These are phyloP conservation scores for Claviceps africana DNA, from an alignment of 2,329 filamentous ascomycete genomes.

Conservation along the genomic window DNA sequence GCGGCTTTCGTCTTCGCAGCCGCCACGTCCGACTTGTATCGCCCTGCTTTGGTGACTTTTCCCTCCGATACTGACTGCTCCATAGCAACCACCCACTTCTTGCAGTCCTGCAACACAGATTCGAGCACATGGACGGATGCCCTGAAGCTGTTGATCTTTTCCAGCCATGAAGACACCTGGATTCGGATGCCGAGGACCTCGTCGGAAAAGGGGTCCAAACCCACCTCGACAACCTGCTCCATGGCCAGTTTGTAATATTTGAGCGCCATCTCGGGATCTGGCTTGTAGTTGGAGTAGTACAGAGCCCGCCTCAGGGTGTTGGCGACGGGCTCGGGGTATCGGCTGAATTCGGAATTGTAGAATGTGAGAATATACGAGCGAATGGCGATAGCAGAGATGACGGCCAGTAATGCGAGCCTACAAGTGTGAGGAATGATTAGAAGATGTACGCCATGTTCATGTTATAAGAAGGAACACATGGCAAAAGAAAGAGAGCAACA, in stretches of 20 bases:
- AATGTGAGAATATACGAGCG: slow-evolving; percentile 40
- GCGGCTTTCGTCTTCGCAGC: background rate
- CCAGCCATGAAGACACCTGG: slow-evolving; percentile 64
- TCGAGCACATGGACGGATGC: slow-evolving; percentile 67
- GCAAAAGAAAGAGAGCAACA: background rate
- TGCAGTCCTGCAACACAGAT: slow-evolving; percentile 56
- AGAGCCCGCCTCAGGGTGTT: slow-evolving; percentile 70
- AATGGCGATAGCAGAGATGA: slow-evolving; percentile 18
- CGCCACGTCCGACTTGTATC: slow-evolving; percentile 11
- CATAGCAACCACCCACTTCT: slow-evolving; percentile 42
- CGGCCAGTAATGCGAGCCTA: slow-evolving; percentile 17
- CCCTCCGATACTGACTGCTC: slow-evolving; percentile 36
- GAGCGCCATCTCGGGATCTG: slow-evolving; percentile 62
- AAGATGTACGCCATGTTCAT: background rate
- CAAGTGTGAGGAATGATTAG: background rate
- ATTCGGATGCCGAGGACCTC: slow-evolving; percentile 85
- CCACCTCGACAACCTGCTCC: slow-evolving; percentile 53
- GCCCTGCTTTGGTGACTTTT: slow-evolving; percentile 27
- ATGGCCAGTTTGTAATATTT: slow-evolving; percentile 76
- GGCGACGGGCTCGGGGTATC: slow-evolving; percentile 55
- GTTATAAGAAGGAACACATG: too few relatives aligned
- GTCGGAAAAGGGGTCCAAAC: slow-evolving; percentile 79
- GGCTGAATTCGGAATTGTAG: slow-evolving; percentile 39
- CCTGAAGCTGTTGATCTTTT: slow-evolving; percentile 57
- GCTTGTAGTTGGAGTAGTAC: slow-evolving; percentile 68